phyloP scores from a whole-genome alignment of 495 filamentous ascomycete species.

The Hypoxylon perforatum region DNA sequence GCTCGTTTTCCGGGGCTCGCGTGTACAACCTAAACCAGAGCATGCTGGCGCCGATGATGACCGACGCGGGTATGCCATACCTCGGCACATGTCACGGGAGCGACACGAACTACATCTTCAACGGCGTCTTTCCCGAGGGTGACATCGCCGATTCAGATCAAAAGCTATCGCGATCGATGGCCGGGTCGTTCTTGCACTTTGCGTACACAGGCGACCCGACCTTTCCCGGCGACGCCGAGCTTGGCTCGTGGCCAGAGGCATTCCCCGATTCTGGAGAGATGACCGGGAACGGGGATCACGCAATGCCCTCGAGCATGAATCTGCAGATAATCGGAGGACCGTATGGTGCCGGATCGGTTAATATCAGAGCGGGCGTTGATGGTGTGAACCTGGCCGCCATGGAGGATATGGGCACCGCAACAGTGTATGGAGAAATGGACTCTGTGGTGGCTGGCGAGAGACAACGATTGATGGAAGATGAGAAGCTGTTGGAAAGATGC shows the following conservation, averaged over 20 bases:
- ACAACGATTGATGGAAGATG: too few relatives aligned
- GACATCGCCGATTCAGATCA: conserved; percentile 30
- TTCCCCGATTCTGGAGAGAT: conserved; percentile 12
- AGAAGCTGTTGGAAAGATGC: too few relatives aligned
- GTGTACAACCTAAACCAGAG: conserved; percentile 47
- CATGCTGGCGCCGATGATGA: conserved; percentile 40
- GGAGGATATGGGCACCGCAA: too few relatives aligned
- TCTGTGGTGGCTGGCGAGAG: too few relatives aligned
- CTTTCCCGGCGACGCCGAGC: background rate
- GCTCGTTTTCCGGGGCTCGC: conserved; percentile 17
- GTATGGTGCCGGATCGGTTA: too few relatives aligned
- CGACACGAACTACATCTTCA: conserved; percentile 48
- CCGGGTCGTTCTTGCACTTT: conserved; percentile 29
- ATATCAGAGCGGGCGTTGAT: too few relatives aligned
- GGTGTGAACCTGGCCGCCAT: too few relatives aligned
- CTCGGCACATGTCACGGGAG: conserved; percentile 41
- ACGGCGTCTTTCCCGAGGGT: conserved; percentile 40
- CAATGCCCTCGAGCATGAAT: too few relatives aligned
- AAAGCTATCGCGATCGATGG: conserved; percentile 30
- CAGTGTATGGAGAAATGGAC: too few relatives aligned
- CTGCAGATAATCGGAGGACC: conserved; percentile 38
- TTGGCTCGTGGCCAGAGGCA: conserved; percentile 27
- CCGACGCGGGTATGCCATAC: conserved; percentile 43
- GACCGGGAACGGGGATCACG: too few relatives aligned
- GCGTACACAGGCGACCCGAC: conserved; percentile 32